Percentiles rank a stretch among this genome's conserved stretches.
Conservation (phyloP, 2,329 filamentous ascomycete genomes). For the Botrytis sinoallii region DNA sequence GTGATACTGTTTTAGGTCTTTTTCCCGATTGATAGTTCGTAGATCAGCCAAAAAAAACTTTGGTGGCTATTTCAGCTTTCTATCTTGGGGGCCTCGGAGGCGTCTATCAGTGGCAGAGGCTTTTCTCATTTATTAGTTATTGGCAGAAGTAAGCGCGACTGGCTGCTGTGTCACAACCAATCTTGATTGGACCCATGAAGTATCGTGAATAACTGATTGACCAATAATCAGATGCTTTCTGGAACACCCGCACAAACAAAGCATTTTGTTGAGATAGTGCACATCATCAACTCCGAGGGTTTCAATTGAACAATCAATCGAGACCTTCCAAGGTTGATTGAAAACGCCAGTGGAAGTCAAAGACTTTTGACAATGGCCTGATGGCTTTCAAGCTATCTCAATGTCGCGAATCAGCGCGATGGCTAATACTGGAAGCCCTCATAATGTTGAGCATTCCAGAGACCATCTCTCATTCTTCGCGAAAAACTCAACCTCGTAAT, state of each 20-base stretch:
- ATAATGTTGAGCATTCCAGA: conserved; percentile 15
- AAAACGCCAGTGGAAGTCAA: not conserved
- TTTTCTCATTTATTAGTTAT: conserved; percentile 13
- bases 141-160: conserved; percentile 14
- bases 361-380: not conserved
- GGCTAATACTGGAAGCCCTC: not conserved
- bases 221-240: not conserved
- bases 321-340: not conserved
- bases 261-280: conserved; percentile 6
- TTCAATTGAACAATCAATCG: conserved; percentile 8
- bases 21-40: not conserved
- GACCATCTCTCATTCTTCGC: conserved; percentile 16
- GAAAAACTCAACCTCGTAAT: not conserved
- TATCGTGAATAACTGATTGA: not conserved
- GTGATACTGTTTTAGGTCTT: not conserved
- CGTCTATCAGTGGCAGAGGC: conserved; percentile 9
- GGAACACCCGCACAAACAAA: conserved; percentile 4
- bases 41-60: conserved; percentile 2
- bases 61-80: conserved; percentile 1
- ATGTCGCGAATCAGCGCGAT: not conserved
- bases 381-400: conserved; percentile 7
- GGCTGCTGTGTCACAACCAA: not conserved
- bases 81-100: not conserved
- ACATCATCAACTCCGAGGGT: not conserved
- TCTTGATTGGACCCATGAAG: conserved; percentile 1